phyloP scores from a whole-genome alignment of 202 grass and related monocot species.

The Saccharum hybrid region DNA sequence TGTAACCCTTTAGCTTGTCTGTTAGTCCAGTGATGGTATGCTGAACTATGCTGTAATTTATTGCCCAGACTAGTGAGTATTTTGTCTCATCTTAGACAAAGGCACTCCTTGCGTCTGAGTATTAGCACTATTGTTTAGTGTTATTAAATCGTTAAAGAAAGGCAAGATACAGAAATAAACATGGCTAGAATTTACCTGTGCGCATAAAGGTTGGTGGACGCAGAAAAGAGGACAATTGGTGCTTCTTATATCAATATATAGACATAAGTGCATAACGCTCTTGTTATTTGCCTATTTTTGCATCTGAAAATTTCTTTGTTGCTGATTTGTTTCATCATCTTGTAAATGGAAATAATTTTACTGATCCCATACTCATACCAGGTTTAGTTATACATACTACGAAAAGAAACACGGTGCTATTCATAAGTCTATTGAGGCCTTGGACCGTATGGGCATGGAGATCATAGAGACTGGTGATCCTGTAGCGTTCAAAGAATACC shows the following conservation, averaged over 20 bases:
- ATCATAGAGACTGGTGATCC: conserved; percentile 92
- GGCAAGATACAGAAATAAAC: neutral
- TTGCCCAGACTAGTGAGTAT: neutral
- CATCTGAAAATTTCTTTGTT: neutral
- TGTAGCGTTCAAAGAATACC: conserved; percentile 69
- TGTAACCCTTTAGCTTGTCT: neutral
- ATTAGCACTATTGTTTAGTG: neutral
- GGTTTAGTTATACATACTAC: conserved; percentile 91
- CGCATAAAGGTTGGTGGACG: neutral
- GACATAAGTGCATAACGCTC: neutral
- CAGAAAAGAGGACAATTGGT: neutral
- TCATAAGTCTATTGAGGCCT: conserved; percentile 92
- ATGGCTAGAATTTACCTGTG: neutral
- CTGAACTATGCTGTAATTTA: neutral
- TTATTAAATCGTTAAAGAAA: neutral
- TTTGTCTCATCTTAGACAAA: no score
- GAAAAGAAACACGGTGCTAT: conserved; percentile 80
- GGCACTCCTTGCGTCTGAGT: neutral
- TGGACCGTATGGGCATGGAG: conserved; percentile 89
- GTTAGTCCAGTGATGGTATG: neutral
- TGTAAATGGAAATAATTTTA: conserved; percentile 35
- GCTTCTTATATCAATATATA: conserved; percentile 7
- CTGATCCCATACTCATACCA: conserved; percentile 45
- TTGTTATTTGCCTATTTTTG: neutral
- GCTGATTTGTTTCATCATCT: neutral